phyloP scores from a whole-genome alignment of 1,139 yeast genomes.

The Hemisphaericaspora lyxosophila region DNA sequence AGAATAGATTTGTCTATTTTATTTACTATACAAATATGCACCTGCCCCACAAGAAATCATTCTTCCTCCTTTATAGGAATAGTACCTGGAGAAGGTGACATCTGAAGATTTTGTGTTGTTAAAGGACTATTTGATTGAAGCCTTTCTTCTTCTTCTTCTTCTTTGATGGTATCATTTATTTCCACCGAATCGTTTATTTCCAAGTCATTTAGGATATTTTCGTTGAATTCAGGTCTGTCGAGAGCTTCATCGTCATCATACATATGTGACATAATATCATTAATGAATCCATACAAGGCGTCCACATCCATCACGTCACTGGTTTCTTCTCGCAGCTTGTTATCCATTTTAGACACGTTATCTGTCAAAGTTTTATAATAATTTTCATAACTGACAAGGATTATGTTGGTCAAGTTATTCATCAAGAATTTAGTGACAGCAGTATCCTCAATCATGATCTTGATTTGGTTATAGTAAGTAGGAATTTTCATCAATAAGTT shows the following conservation, averaged over 20 bases:
- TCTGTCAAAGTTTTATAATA: constrained; percentile 24
- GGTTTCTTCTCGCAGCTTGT: constrained; percentile 17
- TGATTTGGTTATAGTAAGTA: constrained; percentile 50
- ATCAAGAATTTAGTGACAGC: constrained; percentile 33
- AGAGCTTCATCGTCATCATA: constrained; percentile 18
- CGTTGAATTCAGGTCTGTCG: constrained; percentile 18
- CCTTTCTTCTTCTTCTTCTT: background rate
- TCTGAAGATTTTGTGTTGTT: background rate
- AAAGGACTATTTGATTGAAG: background rate
- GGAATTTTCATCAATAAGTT: constrained; percentile 56
- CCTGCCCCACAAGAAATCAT: no score
- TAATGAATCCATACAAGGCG: constrained; percentile 45
- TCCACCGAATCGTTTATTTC: constrained; percentile 4
- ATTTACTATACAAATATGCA: no score
- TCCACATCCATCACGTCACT: constrained; percentile 58
- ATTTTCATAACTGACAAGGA: constrained; percentile 33
- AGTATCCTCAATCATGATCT: constrained; percentile 43
- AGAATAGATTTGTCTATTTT: no score
- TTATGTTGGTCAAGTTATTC: constrained; percentile 30
- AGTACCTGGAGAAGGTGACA: constrained; percentile 11
- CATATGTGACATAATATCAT: constrained; percentile 22
- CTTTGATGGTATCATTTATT: no score
- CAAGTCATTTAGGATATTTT: constrained; percentile 24
- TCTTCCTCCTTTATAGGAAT: background rate
- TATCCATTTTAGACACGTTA: constrained; percentile 13